Base-by-base conservation (phyloP, 2,329 filamentous ascomycete genomes). In the Cladosporium sp. region DNA sequence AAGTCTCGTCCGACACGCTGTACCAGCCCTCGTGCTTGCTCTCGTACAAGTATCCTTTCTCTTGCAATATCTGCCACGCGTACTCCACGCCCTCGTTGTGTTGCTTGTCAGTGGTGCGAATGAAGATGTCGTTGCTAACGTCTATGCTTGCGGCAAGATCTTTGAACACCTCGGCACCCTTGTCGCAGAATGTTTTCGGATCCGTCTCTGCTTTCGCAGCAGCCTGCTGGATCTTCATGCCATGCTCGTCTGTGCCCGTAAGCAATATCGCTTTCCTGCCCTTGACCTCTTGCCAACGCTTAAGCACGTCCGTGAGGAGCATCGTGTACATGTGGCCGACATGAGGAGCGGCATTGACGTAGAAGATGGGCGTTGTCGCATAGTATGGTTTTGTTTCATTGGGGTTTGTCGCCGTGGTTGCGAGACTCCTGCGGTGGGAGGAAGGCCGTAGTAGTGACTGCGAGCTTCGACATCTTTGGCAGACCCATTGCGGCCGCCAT, bases 301-400 rank as follows among this genome's bases (percentile, higher is more conserved):
- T 99, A 71, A 97, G 81, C 63, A 97, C 89, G 79, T 99, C 95
- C 69, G 92, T 85, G 54, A 99, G 85, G 73, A 98, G 85, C 88
- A 98, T 93, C 51, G 91, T 92, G 78, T 97, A 98, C 67, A 99
- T 84, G 79, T 99, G 95, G 54, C 95, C 95, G 69, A 98, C 88
- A 81, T 99, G 95, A 60, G 95, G 95, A 55, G 92, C 93, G 65
- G 93, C 92, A 86, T 99, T 99, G 81, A 99, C 95, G 79, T 99
- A 99, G 83, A 98, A 99, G 66, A 99, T 99, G 2, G 95, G 95
- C 10, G 93, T 96, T 5, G 95, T 98, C 74, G 97, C 85, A 83
- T 98, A 99, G 82, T 90, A 97, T 10, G 94, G 93, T 81, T 98
- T 98, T 24, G 66, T 64, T 21, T 61, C 64, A 38, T 28, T 28